Evolutionary conservation across 768 basidiomycete genomes (phyloP), one percentile per base, ranked within the genome.

Genomic region (Rubroboletus satanas): DNA sequence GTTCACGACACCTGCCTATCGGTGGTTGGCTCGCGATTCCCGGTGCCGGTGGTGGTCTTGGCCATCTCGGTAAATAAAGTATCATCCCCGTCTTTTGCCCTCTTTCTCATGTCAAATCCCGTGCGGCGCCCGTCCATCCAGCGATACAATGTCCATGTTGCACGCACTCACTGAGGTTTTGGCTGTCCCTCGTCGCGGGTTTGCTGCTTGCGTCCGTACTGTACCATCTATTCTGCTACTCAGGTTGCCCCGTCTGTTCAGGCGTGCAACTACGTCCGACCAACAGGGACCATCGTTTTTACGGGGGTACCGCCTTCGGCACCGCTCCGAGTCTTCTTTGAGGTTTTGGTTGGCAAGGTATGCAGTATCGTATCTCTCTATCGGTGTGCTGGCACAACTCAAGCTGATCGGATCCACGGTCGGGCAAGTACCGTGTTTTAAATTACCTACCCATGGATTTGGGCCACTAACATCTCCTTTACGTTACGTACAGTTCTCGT

Each of bases 241-340:
- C 26, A 71, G 51, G 68, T 68, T 2, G 66, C 68, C 0, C 77
- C 77, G 4, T 82, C 78, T 60, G 62, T 66, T 3, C 69, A 77
- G 48, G 77, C 78, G 1, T 67, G 78, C 51, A 62, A 69, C 31
- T 82, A 81, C 66, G 65, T 82, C 52, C 75, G 77, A 31, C 63
- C 63, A 2, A 65, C 66, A 41, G 79, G 79, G 7, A 73, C 72
- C 5, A 58, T 80, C 54, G 67, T 79, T 37, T 66, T 66, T 21
- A 68, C 80, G 38, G 78, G 77, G 12, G 33, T 79, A 23, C 75
- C 79, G 5, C 38, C 72, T 2, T 64, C 66, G 35, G n/a, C 47
- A n/a, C 32, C 35, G 1, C 62, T 74, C 32, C 61, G 57, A 36
- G 51, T 64, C 0, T 67, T 71, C 7, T 69, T 77, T 51, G 70